A percentile compares a stretch with the other conserved stretches of the same genome.
These are phyloP conservation scores for Dendrobium huoshanense DNA, from an alignment of 106 monocot species.

Conservation along the genomic window DNA sequence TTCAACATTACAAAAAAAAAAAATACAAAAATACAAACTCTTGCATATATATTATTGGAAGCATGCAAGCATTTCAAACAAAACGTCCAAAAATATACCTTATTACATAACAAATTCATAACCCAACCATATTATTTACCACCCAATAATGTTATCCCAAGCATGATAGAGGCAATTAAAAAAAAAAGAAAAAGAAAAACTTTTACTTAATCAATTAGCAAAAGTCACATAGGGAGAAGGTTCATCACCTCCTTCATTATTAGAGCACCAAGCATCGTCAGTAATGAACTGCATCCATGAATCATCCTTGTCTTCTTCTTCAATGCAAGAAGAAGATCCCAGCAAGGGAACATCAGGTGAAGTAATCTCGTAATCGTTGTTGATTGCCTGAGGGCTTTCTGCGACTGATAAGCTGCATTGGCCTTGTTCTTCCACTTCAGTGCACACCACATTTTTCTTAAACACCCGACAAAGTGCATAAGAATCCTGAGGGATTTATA, in stretches of 20 bases:
- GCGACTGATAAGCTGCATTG: conserved; percentile 32
- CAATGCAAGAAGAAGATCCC: conserved; percentile 51
- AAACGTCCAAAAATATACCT: background rate
- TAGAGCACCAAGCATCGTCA: conserved; percentile 76
- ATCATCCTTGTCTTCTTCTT: conserved; percentile 72
- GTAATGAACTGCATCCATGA: conserved; percentile 97
- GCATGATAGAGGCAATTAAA: background rate
- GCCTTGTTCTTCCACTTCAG: conserved; percentile 42
- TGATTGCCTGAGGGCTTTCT: conserved; percentile 21
- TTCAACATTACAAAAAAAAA: background rate
- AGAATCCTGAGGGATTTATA: conserved; percentile 43
- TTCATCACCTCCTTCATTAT: conserved; percentile 27
- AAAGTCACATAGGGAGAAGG: conserved; percentile 20
- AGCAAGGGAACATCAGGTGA: conserved; percentile 30
- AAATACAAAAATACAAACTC: background rate
- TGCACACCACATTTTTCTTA: conserved; percentile 66
- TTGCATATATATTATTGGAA: background rate
- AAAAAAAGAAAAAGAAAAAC: background rate
- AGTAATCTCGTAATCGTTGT: conserved; percentile 26
- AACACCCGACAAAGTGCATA: conserved; percentile 88
- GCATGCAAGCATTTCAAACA: background rate
- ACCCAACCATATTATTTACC: background rate
- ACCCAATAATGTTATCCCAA: background rate
- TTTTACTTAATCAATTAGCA: conserved; percentile 8
- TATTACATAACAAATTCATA: background rate